Evolutionary conservation across 257 asterid genomes (phyloP).

Genomic region (Rauvolfia tetraphylla): DNA sequence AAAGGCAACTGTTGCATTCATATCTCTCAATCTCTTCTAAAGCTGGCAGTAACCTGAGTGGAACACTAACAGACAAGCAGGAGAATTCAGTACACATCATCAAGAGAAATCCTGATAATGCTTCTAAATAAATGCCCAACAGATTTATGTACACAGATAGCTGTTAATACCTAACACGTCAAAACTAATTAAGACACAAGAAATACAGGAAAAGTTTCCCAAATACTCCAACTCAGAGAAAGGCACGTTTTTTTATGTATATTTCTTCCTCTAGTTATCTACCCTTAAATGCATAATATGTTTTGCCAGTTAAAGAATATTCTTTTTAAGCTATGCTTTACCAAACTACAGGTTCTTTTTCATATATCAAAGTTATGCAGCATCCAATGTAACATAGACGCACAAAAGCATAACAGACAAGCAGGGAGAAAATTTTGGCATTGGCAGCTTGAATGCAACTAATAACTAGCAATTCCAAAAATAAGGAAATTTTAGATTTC

Average conservation of each 20-base stretch:
- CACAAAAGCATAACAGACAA: not conserved
- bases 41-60: not conserved
- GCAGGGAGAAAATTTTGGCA: not conserved
- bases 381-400: not conserved
- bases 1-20: too few species aligned
- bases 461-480: not conserved
- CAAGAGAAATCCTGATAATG: not conserved
- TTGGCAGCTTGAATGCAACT: not conserved
- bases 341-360: not conserved
- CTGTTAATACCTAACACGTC: not conserved
- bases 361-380: not conserved
- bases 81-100: not conserved
- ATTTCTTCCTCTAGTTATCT: not conserved
- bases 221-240: not conserved
- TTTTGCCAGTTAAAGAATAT: not conserved
- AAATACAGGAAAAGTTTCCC: not conserved
- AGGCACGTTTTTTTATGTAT: too few species aligned
- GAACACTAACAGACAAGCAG: not conserved
- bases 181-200: not conserved
- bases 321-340: not conserved
- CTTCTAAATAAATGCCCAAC: not conserved
- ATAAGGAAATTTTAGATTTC: not conserved
- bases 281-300: not conserved
- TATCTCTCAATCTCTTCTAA: too few species aligned
- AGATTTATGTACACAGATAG: not conserved